Evolutionary conservation across 768 basidiomycete genomes (phyloP).

Genomic region (Galerina sulciceps): DNA sequence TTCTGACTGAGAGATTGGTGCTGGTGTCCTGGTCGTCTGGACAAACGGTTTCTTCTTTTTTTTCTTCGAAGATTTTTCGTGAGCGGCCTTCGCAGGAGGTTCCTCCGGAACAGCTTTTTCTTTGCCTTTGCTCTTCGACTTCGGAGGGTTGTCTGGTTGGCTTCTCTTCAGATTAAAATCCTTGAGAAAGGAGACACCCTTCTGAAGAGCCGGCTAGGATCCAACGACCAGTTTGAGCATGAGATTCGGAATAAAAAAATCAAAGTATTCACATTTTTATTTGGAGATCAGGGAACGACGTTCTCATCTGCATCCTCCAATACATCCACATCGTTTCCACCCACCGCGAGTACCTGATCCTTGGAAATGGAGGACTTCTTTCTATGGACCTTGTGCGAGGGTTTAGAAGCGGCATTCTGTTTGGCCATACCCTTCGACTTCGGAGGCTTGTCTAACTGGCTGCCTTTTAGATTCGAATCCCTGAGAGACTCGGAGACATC

Average conservation of each 20-base stretch:
- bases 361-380: too few species aligned
- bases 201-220: conserved; percentile 41
- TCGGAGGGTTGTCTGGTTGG: conserved; percentile 9
- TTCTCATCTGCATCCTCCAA: too few species aligned
- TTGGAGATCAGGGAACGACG: too few species aligned
- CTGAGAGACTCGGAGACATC: conserved; percentile 52
- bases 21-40: conserved; percentile 12
- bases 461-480: too few species aligned
- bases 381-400: too few species aligned
- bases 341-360: too few species aligned
- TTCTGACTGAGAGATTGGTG: neutral
- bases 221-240: neutral
- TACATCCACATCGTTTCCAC: too few species aligned
- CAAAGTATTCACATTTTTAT: too few species aligned
- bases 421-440: conserved; percentile 17
- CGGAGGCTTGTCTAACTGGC: conserved; percentile 7
- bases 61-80: conserved; percentile 13
- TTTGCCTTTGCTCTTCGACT: conserved; percentile 17
- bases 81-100: neutral
- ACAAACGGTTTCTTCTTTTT: conserved; percentile 18
- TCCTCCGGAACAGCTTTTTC: conserved; percentile 11
- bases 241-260: neutral
- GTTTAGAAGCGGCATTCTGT: conserved; percentile 12
- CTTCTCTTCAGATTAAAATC: conserved; percentile 32
- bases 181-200: conserved; percentile 52